Conservation (phyloP, 768 basidiomycete genomes). For the Heimioporus sp. region DNA sequence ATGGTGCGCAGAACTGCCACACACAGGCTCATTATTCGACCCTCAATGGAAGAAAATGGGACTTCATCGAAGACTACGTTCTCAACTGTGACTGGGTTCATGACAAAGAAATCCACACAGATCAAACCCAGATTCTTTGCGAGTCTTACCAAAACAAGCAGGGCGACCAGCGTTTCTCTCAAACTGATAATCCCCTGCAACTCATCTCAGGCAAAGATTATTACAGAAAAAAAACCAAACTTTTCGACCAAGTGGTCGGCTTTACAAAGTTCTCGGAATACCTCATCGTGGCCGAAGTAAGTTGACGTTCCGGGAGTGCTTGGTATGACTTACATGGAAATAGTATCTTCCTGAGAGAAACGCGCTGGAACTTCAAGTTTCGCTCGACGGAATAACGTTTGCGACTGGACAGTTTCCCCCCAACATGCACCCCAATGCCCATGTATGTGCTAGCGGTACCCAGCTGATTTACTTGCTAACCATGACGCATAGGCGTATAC, state of each 20-base stretch:
- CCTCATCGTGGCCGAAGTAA: slow-evolving; percentile 90
- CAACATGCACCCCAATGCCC: slow-evolving; percentile 83
- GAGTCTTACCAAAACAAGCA: slow-evolving; percentile 83
- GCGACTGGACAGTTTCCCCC: slow-evolving; percentile 89
- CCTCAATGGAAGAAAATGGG: slow-evolving; percentile 80
- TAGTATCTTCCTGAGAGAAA: slow-evolving; percentile 53
- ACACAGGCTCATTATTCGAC: slow-evolving; percentile 72
- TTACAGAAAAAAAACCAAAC: slow-evolving; percentile 64
- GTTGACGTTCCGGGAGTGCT: slow-evolving; percentile 15
- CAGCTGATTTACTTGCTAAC: neutral
- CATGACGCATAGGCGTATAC: slow-evolving; percentile 72
- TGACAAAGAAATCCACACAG: slow-evolving; percentile 74
- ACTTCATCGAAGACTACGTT: slow-evolving; percentile 79
- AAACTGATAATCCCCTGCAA: slow-evolving; percentile 62
- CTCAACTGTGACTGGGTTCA: slow-evolving; percentile 90
- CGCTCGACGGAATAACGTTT: slow-evolving; percentile 85
- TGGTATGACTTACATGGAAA: neutral
- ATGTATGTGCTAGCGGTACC: slow-evolving; percentile 50
- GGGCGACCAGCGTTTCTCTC: slow-evolving; percentile 68
- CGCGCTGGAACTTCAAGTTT: slow-evolving; percentile 84
- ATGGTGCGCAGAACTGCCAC: slow-evolving; percentile 54
- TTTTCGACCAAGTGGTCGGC: slow-evolving; percentile 89
- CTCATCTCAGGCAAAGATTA: slow-evolving; percentile 76
- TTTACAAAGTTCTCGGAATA: slow-evolving; percentile 98
- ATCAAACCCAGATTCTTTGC: slow-evolving; percentile 88